Evolutionary conservation across 225 moss, liverwort and hornwort species (phyloP), one percentile per base, ranked within the genome.

Genomic region (Bryum argenteum): DNA sequence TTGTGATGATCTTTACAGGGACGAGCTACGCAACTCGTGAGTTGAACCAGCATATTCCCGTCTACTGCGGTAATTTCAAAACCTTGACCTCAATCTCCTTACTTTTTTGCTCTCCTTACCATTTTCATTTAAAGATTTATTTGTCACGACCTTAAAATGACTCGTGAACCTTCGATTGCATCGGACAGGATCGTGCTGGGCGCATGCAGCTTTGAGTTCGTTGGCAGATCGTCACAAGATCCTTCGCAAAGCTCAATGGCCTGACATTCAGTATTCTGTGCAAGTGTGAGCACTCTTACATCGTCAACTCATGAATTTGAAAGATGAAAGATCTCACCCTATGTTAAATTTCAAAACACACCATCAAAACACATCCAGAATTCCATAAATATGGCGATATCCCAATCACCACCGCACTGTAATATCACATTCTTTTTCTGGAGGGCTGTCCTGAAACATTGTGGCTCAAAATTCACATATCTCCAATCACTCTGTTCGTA

Each of bases 201-300:
- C 95, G n/a, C 92, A 95, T 75, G 95, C 88, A n/a, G 78, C 92
- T 57, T 57, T 91, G 79, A 95, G 95, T 78, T 79, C 92, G 56
- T 69, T 95, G 76, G 95, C 89, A 12, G 95, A 95, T 68, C 85
- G 95, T 68, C 92, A 89, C 65, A 95, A 95, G 77, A 95, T 95
- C 53, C 2, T 91, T 2, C 91, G 95, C 50, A 82, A 83, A 55
- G 95, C 95, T 66, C 89, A 91, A 57, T 95, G 92, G 92, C 95
- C 95, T 70, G 95, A 93, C 74, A 67, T 95, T 65, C 80, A 92
- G 5, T 95, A 93, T 62, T 93, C 95, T 14, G 81, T 95, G 41
- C 95, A 95, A 91, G 95, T 95, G 95, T 95, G 71, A 83, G 90
- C 63, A 53, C 54, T 43, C 23, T 48, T 48, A 14, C 3, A 26